Evolutionary conservation across 345 rosid genomes (phyloP), one percentile per base, ranked within the genome.

Genomic region (Melaleuca quinquenervia): DNA sequence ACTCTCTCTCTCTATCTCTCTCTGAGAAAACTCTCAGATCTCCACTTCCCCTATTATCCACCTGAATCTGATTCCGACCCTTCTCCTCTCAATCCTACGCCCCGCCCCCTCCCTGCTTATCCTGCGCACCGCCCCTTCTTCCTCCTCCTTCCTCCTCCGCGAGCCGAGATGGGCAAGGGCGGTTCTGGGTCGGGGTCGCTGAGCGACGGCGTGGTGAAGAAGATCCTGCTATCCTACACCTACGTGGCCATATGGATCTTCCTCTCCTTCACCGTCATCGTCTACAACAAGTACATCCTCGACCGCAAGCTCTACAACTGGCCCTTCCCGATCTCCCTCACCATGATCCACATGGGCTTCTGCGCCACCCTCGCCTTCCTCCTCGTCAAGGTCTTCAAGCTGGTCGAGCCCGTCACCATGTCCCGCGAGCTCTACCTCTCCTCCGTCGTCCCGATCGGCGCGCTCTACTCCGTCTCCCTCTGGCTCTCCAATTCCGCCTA

Each of bases 401-500:
- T 95, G 74, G 99, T 96, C 13, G 98, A 96, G 87, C 99, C 98
- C 0, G 99, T 96, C 26, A 78, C 96, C 56, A 96, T 96, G 98
- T 93, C 98, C 1, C 90, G 95, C 14, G 98, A 95, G 9, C 90
- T 96, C 10, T 96, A 92, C 87, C 78, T 96, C 89, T 93, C 96
- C 82, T 96, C 99, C 83, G 98, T 96, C 12, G 94, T 96, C 55
- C 99, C 99, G 53, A 96, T 96, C 91, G 98, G 99, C 11, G 98
- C 98, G 2, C 87, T 96, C 21, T 96, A 96, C 90, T 93, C 99
- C 6, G 92, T 96, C 88, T 92, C 95, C 83, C 96, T 96, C 55
- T 96, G 99, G 99, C 94, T 97, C 7, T 96, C 99, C 36, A 97
- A 97, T 76, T 97, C 99, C 50, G 98, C 99, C n/a, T 97, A 97